These are phyloP conservation scores for Hansenula sp. DNA, from an alignment of 1,139 yeast genomes.

Conservation along the genomic window DNA sequence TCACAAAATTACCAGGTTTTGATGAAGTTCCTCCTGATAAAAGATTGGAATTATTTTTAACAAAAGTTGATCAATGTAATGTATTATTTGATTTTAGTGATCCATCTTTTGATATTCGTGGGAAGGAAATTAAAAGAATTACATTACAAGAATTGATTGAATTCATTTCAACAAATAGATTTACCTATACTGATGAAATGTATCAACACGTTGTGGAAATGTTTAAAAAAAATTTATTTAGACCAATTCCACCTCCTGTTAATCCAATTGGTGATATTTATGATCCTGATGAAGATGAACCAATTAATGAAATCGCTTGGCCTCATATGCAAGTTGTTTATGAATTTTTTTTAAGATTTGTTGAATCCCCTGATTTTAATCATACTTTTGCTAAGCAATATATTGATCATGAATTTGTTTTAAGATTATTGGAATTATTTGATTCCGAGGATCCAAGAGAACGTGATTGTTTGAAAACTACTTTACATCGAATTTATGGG, in stretches of 20 bases:
- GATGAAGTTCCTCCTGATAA: conserved; percentile 89
- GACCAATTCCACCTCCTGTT: conserved; percentile 98
- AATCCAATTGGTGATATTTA: conserved; percentile 94
- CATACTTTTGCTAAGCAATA: conserved; percentile 91
- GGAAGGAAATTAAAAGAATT: conserved; percentile 85
- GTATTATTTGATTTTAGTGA: conserved; percentile 91
- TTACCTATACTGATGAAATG: conserved; percentile 87
- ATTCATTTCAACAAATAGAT: conserved; percentile 76
- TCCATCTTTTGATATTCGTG: conserved; percentile 87
- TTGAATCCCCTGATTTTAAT: conserved; percentile 92
- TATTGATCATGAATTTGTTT: conserved; percentile 87
- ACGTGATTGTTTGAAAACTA: conserved; percentile 91
- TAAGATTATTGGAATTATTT: conserved; percentile 77
- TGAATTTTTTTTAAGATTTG: conserved; percentile 87
- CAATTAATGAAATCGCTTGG: conserved; percentile 96
- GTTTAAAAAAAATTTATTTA: conserved; percentile 84
- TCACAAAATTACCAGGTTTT: conserved; percentile 80
- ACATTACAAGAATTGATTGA: conserved; percentile 88
- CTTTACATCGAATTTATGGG: conserved; percentile 93
- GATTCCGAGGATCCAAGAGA: conserved; percentile 97
- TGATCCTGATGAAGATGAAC: conserved; percentile 99
- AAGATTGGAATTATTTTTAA: conserved; percentile 75
- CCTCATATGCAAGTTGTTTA: conserved; percentile 98
- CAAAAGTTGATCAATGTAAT: conserved; percentile 92
- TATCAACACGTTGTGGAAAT: conserved; percentile 83